Conservation (phyloP, 768 basidiomycete species). For the Pluteus cervinus region DNA sequence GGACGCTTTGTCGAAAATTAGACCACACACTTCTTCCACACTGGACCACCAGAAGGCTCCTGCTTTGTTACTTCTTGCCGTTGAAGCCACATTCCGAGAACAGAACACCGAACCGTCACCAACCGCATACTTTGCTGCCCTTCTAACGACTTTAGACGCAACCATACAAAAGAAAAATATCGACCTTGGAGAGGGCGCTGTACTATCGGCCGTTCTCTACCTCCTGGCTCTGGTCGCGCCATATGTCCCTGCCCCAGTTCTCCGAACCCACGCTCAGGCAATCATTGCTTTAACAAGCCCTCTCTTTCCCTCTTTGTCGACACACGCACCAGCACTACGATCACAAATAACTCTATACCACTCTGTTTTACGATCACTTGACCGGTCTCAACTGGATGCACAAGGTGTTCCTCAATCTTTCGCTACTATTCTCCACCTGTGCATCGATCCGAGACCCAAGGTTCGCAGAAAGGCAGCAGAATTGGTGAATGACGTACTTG, state of each 20-base stretch:
- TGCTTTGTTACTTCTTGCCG: constrained; percentile 75
- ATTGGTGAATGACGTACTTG: constrained; percentile 71
- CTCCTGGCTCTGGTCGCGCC: constrained; percentile 74
- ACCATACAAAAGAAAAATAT: constrained; percentile 57
- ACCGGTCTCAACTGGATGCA: constrained; percentile 62
- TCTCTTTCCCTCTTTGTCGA: constrained; percentile 60
- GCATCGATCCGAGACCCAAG: constrained; percentile 87
- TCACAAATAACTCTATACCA: constrained; percentile 81
- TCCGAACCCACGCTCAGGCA: constrained; percentile 69
- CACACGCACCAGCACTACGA: constrained; percentile 74
- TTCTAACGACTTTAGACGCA: constrained; percentile 79
- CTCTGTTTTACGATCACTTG: constrained; percentile 61
- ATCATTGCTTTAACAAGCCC: constrained; percentile 72
- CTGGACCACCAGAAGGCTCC: constrained; percentile 88
- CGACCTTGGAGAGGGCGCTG: constrained; percentile 56
- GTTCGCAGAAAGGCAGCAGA: constrained; percentile 90
- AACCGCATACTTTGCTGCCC: constrained; percentile 93
- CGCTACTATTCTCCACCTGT: constrained; percentile 76
- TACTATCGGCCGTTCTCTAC: constrained; percentile 81
- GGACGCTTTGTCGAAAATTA: constrained; percentile 72
- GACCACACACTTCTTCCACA: constrained; percentile 76
- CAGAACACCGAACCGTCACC: constrained; percentile 62
- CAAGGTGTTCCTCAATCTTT: constrained; percentile 75
- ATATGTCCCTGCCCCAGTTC: constrained; percentile 72
- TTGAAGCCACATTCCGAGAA: constrained; percentile 77